Evolutionary conservation across 2,329 filamentous ascomycete species (phyloP), one percentile per base, ranked within the genome.

Genomic region (Phaeophleospora eucalypticola): DNA sequence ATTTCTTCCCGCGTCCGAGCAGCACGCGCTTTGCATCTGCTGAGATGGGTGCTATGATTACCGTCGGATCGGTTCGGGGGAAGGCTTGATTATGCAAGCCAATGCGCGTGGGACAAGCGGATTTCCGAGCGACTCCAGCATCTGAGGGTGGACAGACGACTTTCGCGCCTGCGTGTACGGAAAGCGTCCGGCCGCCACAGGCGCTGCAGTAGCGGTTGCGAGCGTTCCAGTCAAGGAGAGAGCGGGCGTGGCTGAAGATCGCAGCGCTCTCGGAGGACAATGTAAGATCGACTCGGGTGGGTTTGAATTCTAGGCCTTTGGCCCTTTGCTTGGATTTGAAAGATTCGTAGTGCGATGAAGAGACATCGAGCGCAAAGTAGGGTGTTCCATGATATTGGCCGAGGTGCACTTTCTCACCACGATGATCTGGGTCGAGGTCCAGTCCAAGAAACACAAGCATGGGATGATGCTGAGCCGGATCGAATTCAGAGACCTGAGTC

Each of bases 31-130:
- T 52, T 4, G 48, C 53, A 39, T 58, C 55, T 4, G 49, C 49
- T 2, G 55, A 56, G 8, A 58, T 46, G 8, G 55, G 55, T 3
- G 55, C 55, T 24, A 55, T 53, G 17, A 58, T 53, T 15, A 58
- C 46, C 14, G 51, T 58, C 4, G 53, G 53, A 50, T 58, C 53
- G 20, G 55, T 58, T 18, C 55, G 46, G 4, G 51, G 53, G 18
- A 58, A 58, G 2, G 53, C 55, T 24, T 55, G 53, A 19, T 56
- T 58, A 43, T 58, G 55, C 17, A 58, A 41, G 18, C 55, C 53
- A 18, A 49, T 54, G n/a, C 55, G 44, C 4, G 49, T 58, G 1
- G 55, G 48, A 40, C 54, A 54, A 18, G 48, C 43, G 12, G 19
- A 45, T 18, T 48, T 52, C 2, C 56, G 43, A 16, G 47, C 38